Base-by-base conservation (phyloP, 371 early-diverging fungal genomes). In the Catenaria anguillulae region DNA sequence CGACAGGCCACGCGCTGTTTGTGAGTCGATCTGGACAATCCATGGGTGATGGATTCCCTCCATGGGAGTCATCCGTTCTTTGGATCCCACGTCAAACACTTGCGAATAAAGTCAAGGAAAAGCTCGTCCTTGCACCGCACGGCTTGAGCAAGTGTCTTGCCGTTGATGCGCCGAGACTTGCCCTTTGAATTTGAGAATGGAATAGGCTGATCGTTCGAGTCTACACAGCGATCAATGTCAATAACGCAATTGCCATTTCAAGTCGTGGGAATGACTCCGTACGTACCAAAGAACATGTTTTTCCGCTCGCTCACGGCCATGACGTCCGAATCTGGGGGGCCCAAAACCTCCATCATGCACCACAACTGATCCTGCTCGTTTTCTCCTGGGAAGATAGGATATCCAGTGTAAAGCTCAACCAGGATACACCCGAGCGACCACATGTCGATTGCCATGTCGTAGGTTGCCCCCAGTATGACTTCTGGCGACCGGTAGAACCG, bases 381-480 rank as follows among this genome's bases (percentile, higher is more conserved):
- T 68, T 93, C 92, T 15, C 97, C 97, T 10, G 97, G 96, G 69
- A 98, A 96, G 36, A 97, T 69, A 34, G 97, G 98, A 62, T 89
- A 82, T 0, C 91, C 92, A 13, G 89, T 87, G 61, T 86, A 81
- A 33, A 99, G 79, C 70, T 99, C 99, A 13, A 88, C 93, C 12
- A 98, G 79, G 52, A 99, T 98, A 71, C 99, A 99, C 4, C 99
- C 99, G 43, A 99, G 73, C 62, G 89, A 88, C 99, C 99, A 99
- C 84, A 99, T 93, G 74, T 99, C 99, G 65, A 99, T 93, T 5
- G 91, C 82, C 68, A 81, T 89, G 63, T 80, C 84, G 70, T 99
- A 99, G 5, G 80, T 74, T 68, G 86, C 64, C 15, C 93, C 96
- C 56, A 97, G 70, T 26, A 99, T 84, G 34, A 99, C 94, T 70